Evolutionary conservation across 768 basidiomycete species (phyloP).

Genomic region (Boletus insuetus): DNA sequence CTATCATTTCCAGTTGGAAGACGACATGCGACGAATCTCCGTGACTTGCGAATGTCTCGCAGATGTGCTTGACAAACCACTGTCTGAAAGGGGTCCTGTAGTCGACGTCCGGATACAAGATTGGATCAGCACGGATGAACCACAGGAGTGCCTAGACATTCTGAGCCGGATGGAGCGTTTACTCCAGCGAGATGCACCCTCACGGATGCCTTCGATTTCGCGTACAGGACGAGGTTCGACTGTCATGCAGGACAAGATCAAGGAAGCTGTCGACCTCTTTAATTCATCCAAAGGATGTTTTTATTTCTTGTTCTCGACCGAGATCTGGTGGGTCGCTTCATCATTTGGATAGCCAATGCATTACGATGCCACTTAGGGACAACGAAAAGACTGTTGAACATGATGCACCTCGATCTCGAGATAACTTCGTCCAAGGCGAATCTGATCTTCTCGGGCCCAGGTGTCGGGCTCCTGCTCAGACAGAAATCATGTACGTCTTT

Average conservation of each 20-base stretch:
- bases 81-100: neutral
- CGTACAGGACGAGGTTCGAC: neutral
- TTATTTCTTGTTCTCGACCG: conserved; percentile 1
- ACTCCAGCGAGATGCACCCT: neutral
- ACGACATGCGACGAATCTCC: conserved; percentile 2
- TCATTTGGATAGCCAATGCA: neutral
- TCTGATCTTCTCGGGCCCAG: no score
- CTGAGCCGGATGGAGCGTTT: neutral
- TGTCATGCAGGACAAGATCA: neutral
- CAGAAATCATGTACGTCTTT: neutral
- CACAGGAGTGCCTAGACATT: neutral
- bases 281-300: neutral
- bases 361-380: neutral
- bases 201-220: neutral
- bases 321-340: neutral
- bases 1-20: conserved; percentile 6
- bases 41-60: conserved; percentile 3
- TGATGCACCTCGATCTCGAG: neutral
- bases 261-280: conserved; percentile 1
- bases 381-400: neutral
- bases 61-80: neutral
- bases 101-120: conserved; percentile 1
- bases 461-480: neutral
- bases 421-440: neutral
- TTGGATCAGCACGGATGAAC: conserved; percentile 1